Evolutionary conservation across 139 green algal genomes (phyloP).

Genomic region (Gonium pectorale): DNA sequence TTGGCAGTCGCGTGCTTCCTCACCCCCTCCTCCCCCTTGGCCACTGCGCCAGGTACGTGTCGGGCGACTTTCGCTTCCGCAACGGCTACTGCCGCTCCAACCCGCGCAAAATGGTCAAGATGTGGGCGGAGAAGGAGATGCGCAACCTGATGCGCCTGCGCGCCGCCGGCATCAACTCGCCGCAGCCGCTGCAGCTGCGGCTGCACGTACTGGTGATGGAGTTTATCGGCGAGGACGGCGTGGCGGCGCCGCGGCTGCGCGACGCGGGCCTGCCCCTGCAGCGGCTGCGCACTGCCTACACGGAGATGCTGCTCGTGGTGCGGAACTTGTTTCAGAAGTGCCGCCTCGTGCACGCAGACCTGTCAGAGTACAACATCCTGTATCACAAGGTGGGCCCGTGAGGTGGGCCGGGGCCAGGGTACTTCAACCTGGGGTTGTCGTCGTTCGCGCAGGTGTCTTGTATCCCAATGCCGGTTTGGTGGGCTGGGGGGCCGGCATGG

Average conservation of each 20-base stretch:
- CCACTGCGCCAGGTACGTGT: conserved; percentile 86
- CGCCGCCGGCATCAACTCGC: conserved; percentile 83
- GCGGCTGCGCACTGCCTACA: conserved; percentile 75
- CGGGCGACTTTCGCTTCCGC: conserved; percentile 95
- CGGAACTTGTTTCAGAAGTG: conserved; percentile 78
- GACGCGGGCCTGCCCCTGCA: conserved; percentile 84
- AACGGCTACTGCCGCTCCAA: conserved; percentile 95
- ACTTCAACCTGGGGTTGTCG: no score
- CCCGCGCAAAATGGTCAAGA: conserved; percentile 98
- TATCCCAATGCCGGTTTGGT: no score
- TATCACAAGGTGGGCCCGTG: conserved; percentile 75
- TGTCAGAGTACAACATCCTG: conserved; percentile 98
- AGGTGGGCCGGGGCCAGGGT: no score
- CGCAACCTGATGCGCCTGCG: conserved; percentile 89
- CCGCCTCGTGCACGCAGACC: conserved; percentile 95
- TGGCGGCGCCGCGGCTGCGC: conserved; percentile 90
- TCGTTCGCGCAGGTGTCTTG: no score
- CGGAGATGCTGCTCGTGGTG: conserved; percentile 82
- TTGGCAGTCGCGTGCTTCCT: no score
- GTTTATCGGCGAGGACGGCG: conserved; percentile 86
- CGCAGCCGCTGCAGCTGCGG: conserved; percentile 88
- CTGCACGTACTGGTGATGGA: conserved; percentile 97
- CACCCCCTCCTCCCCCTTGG: no score
- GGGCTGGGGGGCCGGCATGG: no score
- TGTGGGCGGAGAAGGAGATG: conserved; percentile 99